Conservation (phyloP, 371 early-diverging fungal genomes). For the Actinomucor elegans region DNA sequence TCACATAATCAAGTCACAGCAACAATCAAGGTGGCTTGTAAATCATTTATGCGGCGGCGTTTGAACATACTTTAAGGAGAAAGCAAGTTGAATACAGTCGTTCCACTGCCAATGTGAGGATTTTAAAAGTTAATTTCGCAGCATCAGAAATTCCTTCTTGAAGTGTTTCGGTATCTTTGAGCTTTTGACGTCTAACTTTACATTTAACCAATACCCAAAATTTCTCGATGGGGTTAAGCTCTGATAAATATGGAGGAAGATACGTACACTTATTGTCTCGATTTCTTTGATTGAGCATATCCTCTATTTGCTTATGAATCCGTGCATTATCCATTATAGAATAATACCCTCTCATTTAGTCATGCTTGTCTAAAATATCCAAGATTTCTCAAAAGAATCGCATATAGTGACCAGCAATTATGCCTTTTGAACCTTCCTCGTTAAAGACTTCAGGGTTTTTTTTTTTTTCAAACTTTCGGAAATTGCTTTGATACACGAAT, state of each 20-base stretch:
- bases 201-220: constrained; percentile 11
- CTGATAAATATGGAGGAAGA: constrained; percentile 13
- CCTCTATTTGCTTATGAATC: constrained; percentile 9
- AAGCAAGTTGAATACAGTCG: too few relatives aligned
- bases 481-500: too few relatives aligned
- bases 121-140: too few relatives aligned
- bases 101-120: too few relatives aligned
- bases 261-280: constrained; percentile 11
- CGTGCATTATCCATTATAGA: constrained; percentile 13
- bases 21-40: too few relatives aligned
- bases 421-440: constrained; percentile 9
- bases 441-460: constrained; percentile 1
- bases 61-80: too few relatives aligned
- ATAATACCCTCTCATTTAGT: constrained; percentile 10
- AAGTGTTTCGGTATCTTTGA: constrained; percentile 10
- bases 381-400: constrained; percentile 9
- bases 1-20: too few relatives aligned
- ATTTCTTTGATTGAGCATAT: constrained; percentile 9
- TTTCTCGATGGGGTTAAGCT: constrained; percentile 11
- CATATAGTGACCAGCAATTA: constrained; percentile 10
- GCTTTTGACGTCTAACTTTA: constrained; percentile 2
- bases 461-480: constrained; percentile 15
- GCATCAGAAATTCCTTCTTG: constrained; percentile 13
- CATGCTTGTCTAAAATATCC: constrained; percentile 7
- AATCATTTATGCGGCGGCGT: too few relatives aligned